Evolutionary conservation across 192 early-diverging fungal genomes (phyloP), one percentile per base, ranked within the genome.

Genomic region (Backusella luteola): DNA sequence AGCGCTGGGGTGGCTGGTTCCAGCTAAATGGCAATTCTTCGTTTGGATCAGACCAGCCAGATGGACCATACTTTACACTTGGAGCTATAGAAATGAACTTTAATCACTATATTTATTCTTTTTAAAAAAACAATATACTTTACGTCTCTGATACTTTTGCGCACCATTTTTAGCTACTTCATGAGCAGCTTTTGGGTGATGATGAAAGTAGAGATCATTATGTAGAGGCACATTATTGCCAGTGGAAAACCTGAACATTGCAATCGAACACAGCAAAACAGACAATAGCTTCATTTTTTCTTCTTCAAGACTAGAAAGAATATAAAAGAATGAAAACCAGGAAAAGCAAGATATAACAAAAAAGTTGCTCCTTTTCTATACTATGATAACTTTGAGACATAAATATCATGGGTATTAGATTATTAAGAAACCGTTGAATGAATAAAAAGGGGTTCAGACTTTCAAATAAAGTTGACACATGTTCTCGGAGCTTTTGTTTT

Each of bases 121-220:
- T 41, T 44, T 44, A 15, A 21, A 46, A 46, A 32, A 7, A 32
- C 3, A 52, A 12, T 23, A 36, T 19, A 53, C 32, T 49, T 46
- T 42, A 32, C 26, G 41, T n/a, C 36, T 38, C n/a, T 38, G 34
- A 26, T 19, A 63, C 11, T 63, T 63, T 63, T 69, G 21, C 5
- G 34, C 36, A 21, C n/a, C 17, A 42, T n/a, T 69, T 34, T 69
- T 69, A 26, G 32, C 68, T 69, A 23, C 17, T 34, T 36, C 68
- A 69, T 8, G 68, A 73, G 49, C 71, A 9, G 2, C 32, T 14
- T 66, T 32, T 11, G 73, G 73, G 42, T 74, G 73, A 66, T 74
- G 73, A 41, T 63, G 53, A 63, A 39, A 74, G 59, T 74, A 74
- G 11, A 74, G 38, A 63, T 74, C 73, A 17, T 72, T 72, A 32